phyloP scores from a whole-genome alignment of 2,329 filamentous ascomycete genomes.

The Xylaria sp. region DNA sequence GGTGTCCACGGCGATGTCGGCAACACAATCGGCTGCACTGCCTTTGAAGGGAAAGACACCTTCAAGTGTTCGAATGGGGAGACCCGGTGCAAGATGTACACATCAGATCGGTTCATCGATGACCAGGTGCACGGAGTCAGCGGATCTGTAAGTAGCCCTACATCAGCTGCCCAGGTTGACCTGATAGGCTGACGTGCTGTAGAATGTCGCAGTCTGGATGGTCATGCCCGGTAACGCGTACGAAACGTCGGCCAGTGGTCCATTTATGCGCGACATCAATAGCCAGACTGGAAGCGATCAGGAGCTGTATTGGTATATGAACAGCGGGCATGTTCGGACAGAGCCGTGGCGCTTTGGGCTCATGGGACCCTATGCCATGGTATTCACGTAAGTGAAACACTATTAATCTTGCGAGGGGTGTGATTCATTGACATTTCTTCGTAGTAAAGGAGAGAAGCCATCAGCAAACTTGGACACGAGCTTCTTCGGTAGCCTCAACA shows the following conservation, averaged over 20 bases:
- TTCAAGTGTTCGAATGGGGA: constrained; percentile 18
- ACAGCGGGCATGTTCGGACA: constrained; percentile 22
- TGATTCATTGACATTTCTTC: neutral
- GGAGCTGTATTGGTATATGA: constrained; percentile 25
- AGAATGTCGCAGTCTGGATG: constrained; percentile 22
- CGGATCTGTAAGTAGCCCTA: constrained; percentile 10
- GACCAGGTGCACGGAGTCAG: constrained; percentile 21
- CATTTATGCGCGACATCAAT: constrained; percentile 25
- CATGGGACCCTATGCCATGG: constrained; percentile 24
- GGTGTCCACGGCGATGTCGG: constrained; percentile 22
- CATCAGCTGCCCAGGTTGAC: neutral
- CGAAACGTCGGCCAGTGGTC: constrained; percentile 17
- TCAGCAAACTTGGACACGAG: constrained; percentile 16
- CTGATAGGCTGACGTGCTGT: neutral
- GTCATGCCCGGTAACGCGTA: constrained; percentile 21
- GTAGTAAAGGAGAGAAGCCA: constrained; percentile 12
- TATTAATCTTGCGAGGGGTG: neutral
- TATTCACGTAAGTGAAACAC: constrained; percentile 13
- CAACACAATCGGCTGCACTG: constrained; percentile 21
- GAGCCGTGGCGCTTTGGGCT: constrained; percentile 21
- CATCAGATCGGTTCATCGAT: constrained; percentile 22
- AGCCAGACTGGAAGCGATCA: constrained; percentile 21
- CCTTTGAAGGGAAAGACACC: constrained; percentile 22
- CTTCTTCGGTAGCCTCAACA: constrained; percentile 15
- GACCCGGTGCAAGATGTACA: constrained; percentile 25